Base-by-base conservation (phyloP, 768 basidiomycete genomes). In the Tephrocybe sp. region DNA sequence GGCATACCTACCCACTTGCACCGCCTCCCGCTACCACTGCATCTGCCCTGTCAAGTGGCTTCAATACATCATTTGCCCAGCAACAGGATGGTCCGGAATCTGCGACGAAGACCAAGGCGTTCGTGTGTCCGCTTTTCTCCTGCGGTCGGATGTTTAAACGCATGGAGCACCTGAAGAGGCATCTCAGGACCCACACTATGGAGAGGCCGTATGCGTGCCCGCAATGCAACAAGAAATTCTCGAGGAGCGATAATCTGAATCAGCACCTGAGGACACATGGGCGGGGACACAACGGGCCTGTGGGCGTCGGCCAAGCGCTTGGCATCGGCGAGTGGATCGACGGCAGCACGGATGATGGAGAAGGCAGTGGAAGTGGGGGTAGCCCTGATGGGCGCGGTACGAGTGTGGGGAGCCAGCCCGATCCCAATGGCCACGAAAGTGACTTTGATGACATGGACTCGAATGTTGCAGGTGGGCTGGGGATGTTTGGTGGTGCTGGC, bases 91-190 rank as follows among this genome's bases (percentile, higher is more conserved):
- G 49, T 7, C 45, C 31, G 1, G 59, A 58, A 22, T 59, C 58
- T 3, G 67, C 69, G 31, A 66, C 73, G 27, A 78, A 75, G 58
- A 74, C 76, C 26, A 86, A 85, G 62, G 83, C 83, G 3, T 94
- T 84, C 61, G 79, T 85, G 41, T 96, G 93, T 67, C 91, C 91
- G 16, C 76, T 92, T 1, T 85, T 81, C 65, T 88, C 89, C 12
- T 97, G 93, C 61, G 83, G 88, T 3, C 75, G 88, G 54, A 70
- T 87, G 57, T 96, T 95, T 81, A 94, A 92, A 76, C 83, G 93
- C 9, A 86, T 88, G 80, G 93, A 96, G 62, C 92, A 96, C 63
- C 78, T 95, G 57, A 89, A 90, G 69, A 71, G 92, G 36, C 93
- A 96, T 65, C 69, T 93, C 25, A 79, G 91, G 51, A 92, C 92